Evolutionary conservation across 176 grass and related monocot species (phyloP), one percentile per base, ranked within the genome.

Genomic region (Oryza meyeriana): DNA sequence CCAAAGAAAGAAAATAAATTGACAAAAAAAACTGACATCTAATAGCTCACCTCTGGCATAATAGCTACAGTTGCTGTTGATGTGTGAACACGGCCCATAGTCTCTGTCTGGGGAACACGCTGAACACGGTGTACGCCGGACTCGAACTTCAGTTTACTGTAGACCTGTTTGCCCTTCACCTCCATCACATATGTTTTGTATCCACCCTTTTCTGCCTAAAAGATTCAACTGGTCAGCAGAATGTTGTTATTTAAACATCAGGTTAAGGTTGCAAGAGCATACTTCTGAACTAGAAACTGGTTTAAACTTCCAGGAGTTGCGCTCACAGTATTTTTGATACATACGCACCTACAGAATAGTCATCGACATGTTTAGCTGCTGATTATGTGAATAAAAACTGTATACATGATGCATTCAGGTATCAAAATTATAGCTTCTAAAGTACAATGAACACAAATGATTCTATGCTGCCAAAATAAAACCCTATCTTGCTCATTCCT

Each of bases 111-210:
- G 22, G 95, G 95, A 66, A 98, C 95, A 76, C 92, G 92, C 64
- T 98, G 95, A 78, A 98, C 95, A 80, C 92, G 95, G 84, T 98
- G 95, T 58, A 98, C 92, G 10, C 95, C 95, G 26, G 95, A 94
- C 67, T 98, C 95, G 61, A 90, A 98, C 81, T 98, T 98, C 47
- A 98, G 72, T 86, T 98, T 98, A 77, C 95, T 98, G 72, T 94
- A 98, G 7, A 94, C 95, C 62, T 78, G 75, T 31, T 91, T 98
- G 41, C 95, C 95, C 67, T 94, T 98, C 5, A 98, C 92, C 83
- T 98, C 95, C 95, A 98, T 94, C 73, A 94, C 95, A 34, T 69
- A 91, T 64, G 86, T 89, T 82, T 98, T 98, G 76, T 93, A 98
- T 79, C 95, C 95, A 83, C 95, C 95, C 81, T 83, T 93, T 29